A percentile compares a stretch with the other conserved stretches of the same genome.
Evolutionary conservation across 1,284 basidiomycete species (phyloP).

Genomic region (Cryptococcus hybrid): DNA sequence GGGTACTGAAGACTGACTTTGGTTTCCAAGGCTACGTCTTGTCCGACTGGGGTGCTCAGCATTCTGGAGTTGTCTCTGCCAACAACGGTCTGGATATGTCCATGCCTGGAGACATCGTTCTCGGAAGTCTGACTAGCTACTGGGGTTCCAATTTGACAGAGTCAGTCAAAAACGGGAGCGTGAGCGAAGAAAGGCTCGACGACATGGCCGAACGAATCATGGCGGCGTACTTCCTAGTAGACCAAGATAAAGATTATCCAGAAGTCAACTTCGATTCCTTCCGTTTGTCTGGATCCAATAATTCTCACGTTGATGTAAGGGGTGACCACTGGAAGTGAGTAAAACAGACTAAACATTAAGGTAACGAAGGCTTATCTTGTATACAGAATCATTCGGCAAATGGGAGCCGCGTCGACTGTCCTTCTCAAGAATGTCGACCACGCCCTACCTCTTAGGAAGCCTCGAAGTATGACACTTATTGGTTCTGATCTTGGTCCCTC

Average conservation of each 20-base stretch:
- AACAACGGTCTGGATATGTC: conserved; percentile 63
- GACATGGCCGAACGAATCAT: conserved; percentile 64
- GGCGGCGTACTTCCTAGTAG: conserved; percentile 62
- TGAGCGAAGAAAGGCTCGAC: conserved; percentile 58
- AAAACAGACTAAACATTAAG: not conserved
- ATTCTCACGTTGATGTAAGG: conserved; percentile 68
- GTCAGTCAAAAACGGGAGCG: conserved; percentile 58
- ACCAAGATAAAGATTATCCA: conserved; percentile 62
- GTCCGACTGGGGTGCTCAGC: conserved; percentile 66
- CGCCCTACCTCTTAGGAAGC: conserved; percentile 58
- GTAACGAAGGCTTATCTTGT: not conserved
- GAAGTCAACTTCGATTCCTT: conserved; percentile 42
- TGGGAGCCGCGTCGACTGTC: conserved; percentile 70
- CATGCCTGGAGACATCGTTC: conserved; percentile 64
- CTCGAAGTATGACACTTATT: conserved; percentile 57
- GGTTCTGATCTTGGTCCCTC: conserved; percentile 70
- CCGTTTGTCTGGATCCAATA: conserved; percentile 20
- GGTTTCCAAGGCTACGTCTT: conserved; percentile 73
- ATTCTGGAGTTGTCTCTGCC: conserved; percentile 56
- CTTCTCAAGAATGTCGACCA: conserved; percentile 66
- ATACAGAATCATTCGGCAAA: conserved; percentile 63
- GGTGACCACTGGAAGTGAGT: conserved; percentile 61
- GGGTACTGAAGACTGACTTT: conserved; percentile 68
- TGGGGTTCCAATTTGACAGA: conserved; percentile 59
- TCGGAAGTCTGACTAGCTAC: conserved; percentile 50